Evolutionary conservation across 257 asterid genomes (phyloP), one percentile per base, ranked within the genome.

Genomic region (Fraxinus excelsior): DNA sequence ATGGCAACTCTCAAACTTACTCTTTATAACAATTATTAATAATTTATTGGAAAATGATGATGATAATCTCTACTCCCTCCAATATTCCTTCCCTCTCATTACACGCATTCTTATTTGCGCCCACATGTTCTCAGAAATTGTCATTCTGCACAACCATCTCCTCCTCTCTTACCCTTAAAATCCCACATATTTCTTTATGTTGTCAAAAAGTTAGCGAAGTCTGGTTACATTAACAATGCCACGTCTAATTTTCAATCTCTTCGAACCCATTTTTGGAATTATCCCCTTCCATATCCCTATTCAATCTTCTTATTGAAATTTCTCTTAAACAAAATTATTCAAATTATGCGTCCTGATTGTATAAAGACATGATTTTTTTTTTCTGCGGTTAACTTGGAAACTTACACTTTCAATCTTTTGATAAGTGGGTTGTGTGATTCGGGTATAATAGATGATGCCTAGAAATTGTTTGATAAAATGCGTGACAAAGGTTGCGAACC

Each of bases 331-430:
- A 67, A 9, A 58, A 80, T 62, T 70, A 76, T 64, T 83, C 86
- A 4, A 70, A 84, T 25, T 72, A 62, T 14, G 84, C 89, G 12
- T 82, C 85, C 28, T 93, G 91, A 89, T 82, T 95, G 75, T 93
- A 88, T 82, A 77, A 84, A 77, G 99, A 95, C 81, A 65, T 93
- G 85, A 79, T n/a, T n/a, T n/a, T 87, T 23, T 79, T 82, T 78
- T 86, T 26, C 99, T 67, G 90, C 84, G 74, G 88, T 91, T 38
- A 77, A 78, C 14, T 94, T 83, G 10, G 80, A 88, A 66, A 90
- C 96, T 0, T 93, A 88, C 58, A 95, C 98, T 34, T 87, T 91
- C 74, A 95, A 93, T 77, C 94, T 95, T 64, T 84, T 95, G 90
- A 87, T 90, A 13, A 38, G 78, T 18, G 92, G 85, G 68, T 7